Base-by-base conservation (phyloP, 169 alveolate species). In the Babesia ovis region DNA sequence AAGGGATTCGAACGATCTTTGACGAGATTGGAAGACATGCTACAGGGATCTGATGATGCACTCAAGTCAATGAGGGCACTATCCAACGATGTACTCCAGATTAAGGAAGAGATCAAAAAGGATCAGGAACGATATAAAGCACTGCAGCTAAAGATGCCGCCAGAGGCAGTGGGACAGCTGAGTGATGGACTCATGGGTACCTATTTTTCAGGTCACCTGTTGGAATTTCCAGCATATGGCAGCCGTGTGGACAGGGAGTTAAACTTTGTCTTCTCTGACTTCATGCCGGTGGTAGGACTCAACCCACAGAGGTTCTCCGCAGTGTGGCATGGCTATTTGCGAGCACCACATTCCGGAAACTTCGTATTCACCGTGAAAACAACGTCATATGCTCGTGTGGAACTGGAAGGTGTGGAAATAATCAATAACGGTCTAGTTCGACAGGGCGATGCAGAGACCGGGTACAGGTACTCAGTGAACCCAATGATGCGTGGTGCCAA, bases 221-320 rank as follows among this genome's bases (percentile, higher is more conserved):
- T 81, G 55, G 84, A 81, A 23, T 71, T 72, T 48, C 79, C 92
- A 11, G 94, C 96, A 18, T 67, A 73, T 34, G 74, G 83, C 35
- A 75, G 73, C 55, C 82, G 94, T 69, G 68, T 77, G 25, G 96
- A 92, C 76, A 77, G 91, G 55, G 85, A 92, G 34, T 71, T 93
- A 12, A 92, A 92, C 80, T 91, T 93, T 60, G 59, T 71, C 68
- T 93, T 87, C 56, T 83, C 83, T 31, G 91, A 87, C 51, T 83
- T 73, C 46, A 92, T 90, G 72, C 97, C 97, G 9, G 80, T 84
- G 12, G 90, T 85, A 12, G 95, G 93, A 32, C 67, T 93, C 14
- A 55, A 93, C 56, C 89, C 94, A 20, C 90, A 91, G 39, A 77
- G 90, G 39, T 93, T 89, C 51, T 93, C 97, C n/a, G 84, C 90